A percentile compares a stretch with the other conserved stretches of the same genome.
phyloP scores from a whole-genome alignment of 108 stramenopile genomes.

The Conticribra guillardii region DNA sequence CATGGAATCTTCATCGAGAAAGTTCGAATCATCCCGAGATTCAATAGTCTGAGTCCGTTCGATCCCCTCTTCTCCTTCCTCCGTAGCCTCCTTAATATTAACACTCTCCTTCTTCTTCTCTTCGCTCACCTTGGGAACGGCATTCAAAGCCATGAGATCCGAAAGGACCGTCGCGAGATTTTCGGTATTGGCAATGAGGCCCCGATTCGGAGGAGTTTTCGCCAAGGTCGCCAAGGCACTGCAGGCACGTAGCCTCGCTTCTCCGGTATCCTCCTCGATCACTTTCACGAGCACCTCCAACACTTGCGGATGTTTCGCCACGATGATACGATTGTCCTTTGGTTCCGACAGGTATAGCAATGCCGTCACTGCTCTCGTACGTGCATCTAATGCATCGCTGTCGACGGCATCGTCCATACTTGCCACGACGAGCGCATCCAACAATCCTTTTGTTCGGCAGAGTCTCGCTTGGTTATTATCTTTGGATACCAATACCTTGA shows the following conservation, averaged over 20 bases:
- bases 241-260: conserved; percentile 69
- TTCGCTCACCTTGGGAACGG: conserved; percentile 9
- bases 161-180: conserved; percentile 51
- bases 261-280: conserved; percentile 63
- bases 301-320: conserved; percentile 61
- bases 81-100: conserved; percentile 1
- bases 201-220: conserved; percentile 68
- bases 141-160: conserved; percentile 36
- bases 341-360: conserved; percentile 62
- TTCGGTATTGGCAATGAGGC: conserved; percentile 47
- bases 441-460: conserved; percentile 71
- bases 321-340: conserved; percentile 72
- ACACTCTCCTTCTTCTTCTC: conserved; percentile 1
- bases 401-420: conserved; percentile 39
- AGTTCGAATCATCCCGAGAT: conserved; percentile 8
- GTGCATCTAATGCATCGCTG: conserved; percentile 64
- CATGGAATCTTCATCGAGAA: conserved; percentile 9
- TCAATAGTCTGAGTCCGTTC: conserved; percentile 9
- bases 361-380: conserved; percentile 61
- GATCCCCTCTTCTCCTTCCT: conserved; percentile 1
- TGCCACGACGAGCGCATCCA: conserved; percentile 68
- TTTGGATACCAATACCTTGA: conserved; percentile 70
- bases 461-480: conserved; percentile 65
- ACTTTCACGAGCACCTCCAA: conserved; percentile 58
- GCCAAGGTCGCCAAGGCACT: conserved; percentile 67